These are phyloP conservation scores for Candida sanyaensis DNA, from an alignment of 1,139 yeast genomes.

Conservation along the genomic window DNA sequence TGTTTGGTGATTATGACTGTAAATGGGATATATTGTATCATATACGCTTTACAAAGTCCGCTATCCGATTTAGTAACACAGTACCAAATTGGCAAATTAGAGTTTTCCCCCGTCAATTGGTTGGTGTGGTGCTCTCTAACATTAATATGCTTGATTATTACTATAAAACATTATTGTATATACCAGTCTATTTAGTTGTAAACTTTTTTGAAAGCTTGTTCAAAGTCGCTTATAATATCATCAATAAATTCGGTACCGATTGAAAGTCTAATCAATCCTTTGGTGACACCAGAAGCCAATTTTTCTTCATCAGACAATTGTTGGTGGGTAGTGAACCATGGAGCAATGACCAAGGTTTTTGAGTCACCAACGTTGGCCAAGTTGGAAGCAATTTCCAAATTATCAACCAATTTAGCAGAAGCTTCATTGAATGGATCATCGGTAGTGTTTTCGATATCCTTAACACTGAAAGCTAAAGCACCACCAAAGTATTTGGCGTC, in stretches of 20 bases:
- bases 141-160: slow-evolving; percentile 1
- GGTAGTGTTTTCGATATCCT: slow-evolving; percentile 49
- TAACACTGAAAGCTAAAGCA: slow-evolving; percentile 85
- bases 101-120: slow-evolving; percentile 5
- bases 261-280: slow-evolving; percentile 84
- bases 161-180: slow-evolving; percentile 4
- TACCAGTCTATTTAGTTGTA: slow-evolving; percentile 20
- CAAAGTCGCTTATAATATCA: slow-evolving; percentile 84
- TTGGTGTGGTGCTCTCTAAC: slow-evolving; percentile 3
- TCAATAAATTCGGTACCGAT: slow-evolving; percentile 90
- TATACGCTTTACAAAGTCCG: slow-evolving; percentile 1
- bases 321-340: slow-evolving; percentile 93
- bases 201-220: slow-evolving; percentile 69
- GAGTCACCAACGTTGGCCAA: slow-evolving; percentile 97
- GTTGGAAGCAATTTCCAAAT: slow-evolving; percentile 80
- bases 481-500: slow-evolving; percentile 75
- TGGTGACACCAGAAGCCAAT: slow-evolving; percentile 77
- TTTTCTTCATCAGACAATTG: slow-evolving; percentile 85
- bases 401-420: slow-evolving; percentile 82
- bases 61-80: slow-evolving; percentile 1
- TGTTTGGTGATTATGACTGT: not conserved
- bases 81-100: slow-evolving; percentile 8
- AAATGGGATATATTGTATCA: slow-evolving; percentile 3
- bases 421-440: slow-evolving; percentile 66
- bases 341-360: slow-evolving; percentile 92